These are phyloP conservation scores for Talaromyces atroroseus DNA, from an alignment of 2,329 filamentous ascomycete species.

Conservation along the genomic window DNA sequence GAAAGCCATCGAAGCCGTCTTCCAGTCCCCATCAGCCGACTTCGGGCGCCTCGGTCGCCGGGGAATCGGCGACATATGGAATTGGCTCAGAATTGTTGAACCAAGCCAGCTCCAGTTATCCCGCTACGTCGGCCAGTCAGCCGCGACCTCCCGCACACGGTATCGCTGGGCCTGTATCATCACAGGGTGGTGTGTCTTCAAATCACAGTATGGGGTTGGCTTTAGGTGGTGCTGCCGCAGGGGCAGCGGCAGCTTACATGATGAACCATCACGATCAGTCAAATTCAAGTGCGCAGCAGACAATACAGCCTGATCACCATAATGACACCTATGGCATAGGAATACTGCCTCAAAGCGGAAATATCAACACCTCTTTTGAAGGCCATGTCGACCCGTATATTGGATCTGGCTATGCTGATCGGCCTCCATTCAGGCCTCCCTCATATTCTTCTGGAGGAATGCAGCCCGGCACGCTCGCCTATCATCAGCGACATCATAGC, in stretches of 20 bases:
- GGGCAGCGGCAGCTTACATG: conserved; percentile 39
- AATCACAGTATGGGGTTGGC: conserved; percentile 29
- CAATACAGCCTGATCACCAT: conserved; percentile 3
- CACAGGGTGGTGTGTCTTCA: conserved; percentile 28
- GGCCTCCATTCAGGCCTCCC: background rate
- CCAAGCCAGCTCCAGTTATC: conserved; percentile 18
- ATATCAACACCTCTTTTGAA: conserved; percentile 3
- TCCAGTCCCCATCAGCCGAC: conserved; percentile 7
- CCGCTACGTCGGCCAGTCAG: conserved; percentile 15
- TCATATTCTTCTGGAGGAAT: conserved; percentile 19
- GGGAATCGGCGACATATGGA: conserved; percentile 37
- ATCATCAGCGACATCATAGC: conserved; percentile 50
- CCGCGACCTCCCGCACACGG: conserved; percentile 19
- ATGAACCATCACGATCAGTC: conserved; percentile 32
- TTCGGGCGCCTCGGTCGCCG: conserved; percentile 12
- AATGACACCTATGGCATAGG: conserved; percentile 8
- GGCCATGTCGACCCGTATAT: conserved; percentile 8
- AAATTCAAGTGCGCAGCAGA: conserved; percentile 17
- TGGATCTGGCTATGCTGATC: background rate
- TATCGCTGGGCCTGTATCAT: conserved; percentile 19
- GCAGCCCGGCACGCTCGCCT: conserved; percentile 38
- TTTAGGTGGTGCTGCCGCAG: conserved; percentile 35
- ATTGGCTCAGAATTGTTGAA: conserved; percentile 30
- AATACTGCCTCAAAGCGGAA: conserved; percentile 2
- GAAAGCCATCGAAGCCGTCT: conserved; percentile 27